Conservation (phyloP, 2,329 filamentous ascomycete genomes). For the Eutypella sp. region DNA sequence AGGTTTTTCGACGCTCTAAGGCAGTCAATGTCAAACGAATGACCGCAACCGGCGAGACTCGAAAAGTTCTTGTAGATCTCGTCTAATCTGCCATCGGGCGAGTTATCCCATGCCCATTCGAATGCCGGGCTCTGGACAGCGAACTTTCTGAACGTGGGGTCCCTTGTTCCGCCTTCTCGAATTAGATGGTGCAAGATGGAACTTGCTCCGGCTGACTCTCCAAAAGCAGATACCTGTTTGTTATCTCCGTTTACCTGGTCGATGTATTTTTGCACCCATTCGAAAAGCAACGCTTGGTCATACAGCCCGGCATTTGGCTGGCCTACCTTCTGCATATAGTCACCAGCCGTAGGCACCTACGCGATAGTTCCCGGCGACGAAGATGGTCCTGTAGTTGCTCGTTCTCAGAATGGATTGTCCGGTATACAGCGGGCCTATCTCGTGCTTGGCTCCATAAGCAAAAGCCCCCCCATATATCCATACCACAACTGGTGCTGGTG, state of each 20-base stretch:
- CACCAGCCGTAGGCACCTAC: slow-evolving; percentile 44
- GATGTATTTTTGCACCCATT: slow-evolving; percentile 40
- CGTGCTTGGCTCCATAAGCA: slow-evolving; percentile 36
- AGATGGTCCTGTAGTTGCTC: slow-evolving; percentile 36
- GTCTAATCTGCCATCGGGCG: slow-evolving; percentile 13
- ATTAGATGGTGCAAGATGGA: slow-evolving; percentile 46
- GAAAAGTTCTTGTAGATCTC: slow-evolving; percentile 20
- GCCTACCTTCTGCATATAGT: slow-evolving; percentile 36
- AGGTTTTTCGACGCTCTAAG: slow-evolving; percentile 12
- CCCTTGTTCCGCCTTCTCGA: slow-evolving; percentile 35
- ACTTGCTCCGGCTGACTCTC: slow-evolving; percentile 43
- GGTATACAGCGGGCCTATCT: slow-evolving; percentile 32
- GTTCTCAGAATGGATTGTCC: slow-evolving; percentile 31
- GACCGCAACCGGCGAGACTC: slow-evolving; percentile 24
- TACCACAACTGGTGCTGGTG: slow-evolving; percentile 38
- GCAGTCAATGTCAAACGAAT: slow-evolving; percentile 24
- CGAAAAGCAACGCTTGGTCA: slow-evolving; percentile 33
- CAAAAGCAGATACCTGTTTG: slow-evolving; percentile 36
- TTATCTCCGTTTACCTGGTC: slow-evolving; percentile 37
- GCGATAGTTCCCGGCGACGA: slow-evolving; percentile 44
- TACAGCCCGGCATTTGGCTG: slow-evolving; percentile 38
- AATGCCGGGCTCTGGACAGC: slow-evolving; percentile 26
- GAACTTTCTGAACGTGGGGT: slow-evolving; percentile 35
- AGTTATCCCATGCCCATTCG: slow-evolving; percentile 21
- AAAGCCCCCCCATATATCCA: slow-evolving; percentile 44